Base-by-base conservation (phyloP, 1,284 basidiomycete species). In the Papiliotrema laurentii region DNA sequence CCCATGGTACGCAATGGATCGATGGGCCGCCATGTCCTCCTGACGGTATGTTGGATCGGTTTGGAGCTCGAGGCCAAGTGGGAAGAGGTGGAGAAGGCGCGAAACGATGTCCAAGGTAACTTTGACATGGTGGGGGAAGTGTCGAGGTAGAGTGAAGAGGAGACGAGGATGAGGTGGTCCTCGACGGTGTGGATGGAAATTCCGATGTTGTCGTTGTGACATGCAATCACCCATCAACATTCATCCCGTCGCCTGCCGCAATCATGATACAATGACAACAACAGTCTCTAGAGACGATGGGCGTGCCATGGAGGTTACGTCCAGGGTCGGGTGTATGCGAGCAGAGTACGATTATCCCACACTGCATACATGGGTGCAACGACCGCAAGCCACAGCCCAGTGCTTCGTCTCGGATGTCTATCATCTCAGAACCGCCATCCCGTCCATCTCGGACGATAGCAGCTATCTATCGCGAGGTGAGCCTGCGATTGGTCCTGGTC, bases 401-500 rank as follows among this genome's bases (percentile, higher is more conserved):
- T 71, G 69, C 50, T 58, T 53, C 14, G 48, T 70, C 26, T 54
- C 52, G 22, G 69, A 71, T 55, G 50, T 71, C 1, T 62, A 65
- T 34, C 27, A 25, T 1, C 53, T 69, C 38, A 46, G 41, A 11
- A 44, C 60, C 3, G 18, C 59, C 2, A 41, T 61, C 6, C 28
- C 45, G 2, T 44, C 49, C 37, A 33, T 41, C 33, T 4, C 34
- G 37, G 28, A 41, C 16, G 9, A 25, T n/a, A 42, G 24, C 7
- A 19, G 13, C 10, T 41, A 47, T 24, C 4, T 35, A 5, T 11
- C 7, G 5, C 9, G 46, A 41, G 46, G 46, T 47, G 28, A 31
- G 34, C 24, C 7, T 19, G 2, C 25, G 21, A 26, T 10, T 30
- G 33, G n/a, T 39, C n/a, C 22, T 30, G 33, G 11, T 25, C 10